Evolutionary conservation across 2,329 filamentous ascomycete genomes (phyloP), one percentile per base, ranked within the genome.

Genomic region (Zasmidium citrigriseum): DNA sequence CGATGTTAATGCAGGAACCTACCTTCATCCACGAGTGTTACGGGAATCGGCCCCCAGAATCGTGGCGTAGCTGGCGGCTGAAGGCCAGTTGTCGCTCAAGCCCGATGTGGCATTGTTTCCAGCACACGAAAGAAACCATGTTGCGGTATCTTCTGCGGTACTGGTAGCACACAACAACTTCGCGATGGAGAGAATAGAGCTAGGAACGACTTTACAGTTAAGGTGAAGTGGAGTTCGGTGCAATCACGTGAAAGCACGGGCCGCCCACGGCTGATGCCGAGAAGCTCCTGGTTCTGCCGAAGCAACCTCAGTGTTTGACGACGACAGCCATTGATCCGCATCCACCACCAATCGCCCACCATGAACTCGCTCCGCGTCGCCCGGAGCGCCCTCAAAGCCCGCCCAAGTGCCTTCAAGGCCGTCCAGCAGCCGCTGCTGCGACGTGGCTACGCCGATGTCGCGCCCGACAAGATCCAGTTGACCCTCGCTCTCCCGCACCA

Each of bases 351-450:
- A 52, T 41, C 49, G 52, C 48, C 58, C 61, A 86, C 79, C 81
- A 98, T 98, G 93, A 96, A 92, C 87, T 90, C 91, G 79, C 82
- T 97, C 81, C 91, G 93, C 80, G 84, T 96, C 80, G 90, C 92
- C 83, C 89, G 93, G 80, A 86, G 87, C 79, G 93, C 91, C 82
- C 84, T 96, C 78, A 86, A 91, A 81, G 90, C 86, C 75, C 89
- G 89, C 74, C 89, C 92, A 75, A 82, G 89, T 74, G 85, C 88
- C 77, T 82, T 93, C 79, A 85, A 88, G 77, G 83, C 86, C 70
- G 65, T 61, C 29, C 47, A 48, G 84, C 49, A 53, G 84, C 89
- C 92, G 78, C 87, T 91, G 68, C 89, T 93, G 83, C 89, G 91
- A 79, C 88, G 95, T 84, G 88, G 89, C 72, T 99, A 99, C 78